Percentiles rank a stretch among this genome's conserved stretches.
Evolutionary conservation across 768 basidiomycete species (phyloP).

Genomic region (Floccularia luteovirens): DNA sequence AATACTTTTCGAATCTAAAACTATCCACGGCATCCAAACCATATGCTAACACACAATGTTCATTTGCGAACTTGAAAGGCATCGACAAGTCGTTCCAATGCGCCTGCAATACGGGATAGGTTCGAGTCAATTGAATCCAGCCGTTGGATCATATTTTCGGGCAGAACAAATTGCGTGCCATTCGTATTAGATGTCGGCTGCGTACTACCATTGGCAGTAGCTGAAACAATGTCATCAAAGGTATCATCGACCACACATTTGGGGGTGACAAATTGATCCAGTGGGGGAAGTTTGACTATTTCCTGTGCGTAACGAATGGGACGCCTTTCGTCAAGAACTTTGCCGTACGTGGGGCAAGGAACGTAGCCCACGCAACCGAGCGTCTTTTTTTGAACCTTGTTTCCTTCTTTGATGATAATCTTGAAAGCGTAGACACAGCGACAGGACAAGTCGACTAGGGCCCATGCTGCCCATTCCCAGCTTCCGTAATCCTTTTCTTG

Average conservation of each 20-base stretch:
- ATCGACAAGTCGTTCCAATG: constrained; percentile 24
- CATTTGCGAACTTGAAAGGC: neutral
- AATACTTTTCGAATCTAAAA: no score
- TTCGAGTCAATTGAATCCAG: constrained; percentile 26
- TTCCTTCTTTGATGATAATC: constrained; percentile 23
- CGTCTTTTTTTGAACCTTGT: constrained; percentile 14
- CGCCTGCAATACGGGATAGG: constrained; percentile 26
- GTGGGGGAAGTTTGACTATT: constrained; percentile 16
- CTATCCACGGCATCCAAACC: no score
- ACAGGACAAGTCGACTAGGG: constrained; percentile 30
- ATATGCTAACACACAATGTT: no score
- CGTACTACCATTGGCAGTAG: constrained; percentile 15
- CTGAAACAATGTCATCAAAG: constrained; percentile 18
- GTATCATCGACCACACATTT: constrained; percentile 23
- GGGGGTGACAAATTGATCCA: constrained; percentile 15
- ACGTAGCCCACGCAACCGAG: constrained; percentile 27
- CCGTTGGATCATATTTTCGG: constrained; percentile 18
- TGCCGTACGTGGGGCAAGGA: constrained; percentile 26
- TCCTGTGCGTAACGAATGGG: constrained; percentile 27
- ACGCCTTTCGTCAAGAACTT: constrained; percentile 16
- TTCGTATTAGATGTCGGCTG: neutral
- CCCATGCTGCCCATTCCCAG: constrained; percentile 31
- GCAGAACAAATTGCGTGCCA: constrained; percentile 5
- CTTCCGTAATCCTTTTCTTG: constrained; percentile 16
- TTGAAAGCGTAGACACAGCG: constrained; percentile 32